Conservation (phyloP, 2,329 filamentous ascomycete species). For the Arthroderma sp. region DNA sequence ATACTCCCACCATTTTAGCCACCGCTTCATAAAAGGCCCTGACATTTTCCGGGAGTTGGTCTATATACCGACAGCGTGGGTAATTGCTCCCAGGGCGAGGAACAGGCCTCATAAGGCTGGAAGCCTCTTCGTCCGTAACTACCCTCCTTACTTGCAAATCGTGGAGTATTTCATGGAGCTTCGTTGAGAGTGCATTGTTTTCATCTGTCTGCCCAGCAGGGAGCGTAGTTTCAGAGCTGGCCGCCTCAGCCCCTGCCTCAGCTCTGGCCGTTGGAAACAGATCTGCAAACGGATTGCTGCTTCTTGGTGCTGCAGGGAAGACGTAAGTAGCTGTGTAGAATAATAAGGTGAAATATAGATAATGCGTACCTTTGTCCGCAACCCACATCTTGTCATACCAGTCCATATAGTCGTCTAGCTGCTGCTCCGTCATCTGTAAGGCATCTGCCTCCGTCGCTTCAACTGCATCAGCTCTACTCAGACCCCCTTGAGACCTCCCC, state of each 20-base stretch:
- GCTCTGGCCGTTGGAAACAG: conserved; percentile 28
- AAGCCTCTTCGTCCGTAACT: conserved; percentile 23
- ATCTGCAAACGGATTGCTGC: conserved; percentile 24
- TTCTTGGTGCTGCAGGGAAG: not conserved
- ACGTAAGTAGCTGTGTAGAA: not conserved
- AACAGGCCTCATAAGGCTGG: conserved; percentile 15
- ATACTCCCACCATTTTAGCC: conserved; percentile 38
- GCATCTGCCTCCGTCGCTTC: conserved; percentile 50
- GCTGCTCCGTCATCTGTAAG: conserved; percentile 44
- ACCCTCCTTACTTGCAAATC: conserved; percentile 27
- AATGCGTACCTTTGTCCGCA: conserved; percentile 18
- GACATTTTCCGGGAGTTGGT: conserved; percentile 34
- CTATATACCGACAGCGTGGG: conserved; percentile 33
- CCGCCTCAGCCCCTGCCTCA: conserved; percentile 7
- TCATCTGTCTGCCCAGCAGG: conserved; percentile 11
- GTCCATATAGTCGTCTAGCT: conserved; percentile 64
- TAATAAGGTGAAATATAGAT: not conserved
- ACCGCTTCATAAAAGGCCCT: conserved; percentile 39
- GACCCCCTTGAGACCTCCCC: conserved; percentile 18
- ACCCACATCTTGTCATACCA: conserved; percentile 60
- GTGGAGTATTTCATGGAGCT: conserved; percentile 32
- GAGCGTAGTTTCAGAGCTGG: conserved; percentile 1
- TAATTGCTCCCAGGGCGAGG: conserved; percentile 40
- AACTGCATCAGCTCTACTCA: conserved; percentile 38
- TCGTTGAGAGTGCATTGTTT: conserved; percentile 21